Conservation (phyloP, 2,329 filamentous ascomycete species). For the Rachicladosporium sp. region DNA sequence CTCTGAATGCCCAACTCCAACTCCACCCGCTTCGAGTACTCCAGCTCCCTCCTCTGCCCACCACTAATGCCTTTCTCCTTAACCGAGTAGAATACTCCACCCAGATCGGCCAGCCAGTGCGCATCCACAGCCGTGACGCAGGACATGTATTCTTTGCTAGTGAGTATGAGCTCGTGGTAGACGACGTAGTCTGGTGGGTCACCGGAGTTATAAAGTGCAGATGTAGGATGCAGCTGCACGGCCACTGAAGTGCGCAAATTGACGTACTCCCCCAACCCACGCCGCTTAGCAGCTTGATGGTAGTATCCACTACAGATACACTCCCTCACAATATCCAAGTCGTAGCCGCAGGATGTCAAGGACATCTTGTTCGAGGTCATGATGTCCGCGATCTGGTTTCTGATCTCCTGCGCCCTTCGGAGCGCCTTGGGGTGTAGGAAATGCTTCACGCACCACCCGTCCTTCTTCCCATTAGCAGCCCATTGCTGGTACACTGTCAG, state of each 20-base stretch:
- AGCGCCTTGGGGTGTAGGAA: conserved; percentile 94
- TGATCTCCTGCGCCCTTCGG: conserved; percentile 81
- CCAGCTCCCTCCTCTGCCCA: conserved; percentile 17
- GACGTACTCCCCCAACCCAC: conserved; percentile 93
- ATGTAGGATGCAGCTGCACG: conserved; percentile 88
- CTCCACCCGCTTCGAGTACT: conserved; percentile 20
- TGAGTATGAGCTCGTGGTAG: conserved; percentile 95
- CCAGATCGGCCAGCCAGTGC: conserved; percentile 91
- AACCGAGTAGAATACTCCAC: conserved; percentile 92
- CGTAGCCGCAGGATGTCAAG: conserved; percentile 78
- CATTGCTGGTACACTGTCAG: conserved; percentile 94
- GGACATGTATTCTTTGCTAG: conserved; percentile 94
- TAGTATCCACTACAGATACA: conserved; percentile 98
- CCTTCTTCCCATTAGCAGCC: conserved; percentile 79
- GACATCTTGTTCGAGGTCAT: conserved; percentile 89
- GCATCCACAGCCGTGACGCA: conserved; percentile 93
- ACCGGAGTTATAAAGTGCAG: conserved; percentile 79
- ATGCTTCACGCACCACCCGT: conserved; percentile 85
- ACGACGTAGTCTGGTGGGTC: conserved; percentile 95
- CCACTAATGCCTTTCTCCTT: conserved; percentile 75
- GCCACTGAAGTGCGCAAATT: conserved; percentile 91
- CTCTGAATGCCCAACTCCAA: conserved; percentile 17
- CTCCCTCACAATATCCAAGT: conserved; percentile 91
- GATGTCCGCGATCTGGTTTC: conserved; percentile 86
- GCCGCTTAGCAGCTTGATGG: conserved; percentile 90